Base-by-base conservation (phyloP, 306 rosid genomes). In the Gillenia trifoliata region DNA sequence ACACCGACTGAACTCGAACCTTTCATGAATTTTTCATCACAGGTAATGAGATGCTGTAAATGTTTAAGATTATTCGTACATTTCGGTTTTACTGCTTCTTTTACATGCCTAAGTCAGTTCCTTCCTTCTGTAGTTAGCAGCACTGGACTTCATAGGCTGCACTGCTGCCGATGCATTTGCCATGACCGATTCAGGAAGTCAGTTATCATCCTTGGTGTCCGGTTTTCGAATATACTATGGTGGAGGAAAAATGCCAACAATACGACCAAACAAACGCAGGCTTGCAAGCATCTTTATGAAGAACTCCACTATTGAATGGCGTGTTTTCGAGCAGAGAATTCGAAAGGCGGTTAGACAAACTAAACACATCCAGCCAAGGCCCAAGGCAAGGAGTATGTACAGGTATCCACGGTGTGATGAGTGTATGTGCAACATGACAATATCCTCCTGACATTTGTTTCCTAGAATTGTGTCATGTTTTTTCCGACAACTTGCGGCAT, bases 111-210 rank as follows among this genome's bases (percentile, higher is more conserved):
- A 49, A n/a, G 25, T 74, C 20, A 22, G 64, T 57, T 66, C 31
- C 52, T 57, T 66, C 29, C 50, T 79, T 71, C 66, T 81, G 78
- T 71, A 94, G 96, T 85, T 94, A 79, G 97, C 99, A 9, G 97
- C 99, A 56, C 83, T 94, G 89, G 99, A 94, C 83, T 94, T 82
- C 86, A 94, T 94, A 87, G 99, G 89, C 68, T 88, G 93, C 87
- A 88, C 92, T 33, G 99, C 97, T 74, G 80, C 99, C 1, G 81
- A 92, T 92, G 97, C 99, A 70, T 94, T 94, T 85, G 89, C 99
- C 77, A 94, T 94, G 96, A 94, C 99, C 2, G 97, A 94, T 79
- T 94, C 99, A 16, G 99, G 97, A 74, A 92, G 99, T 83, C 99
- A 92, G 61, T 84, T 94, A 68, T 92, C 99, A 38, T 94, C 99